Conservation (phyloP, 331 rosid genomes). For the Quercus lobata region DNA sequence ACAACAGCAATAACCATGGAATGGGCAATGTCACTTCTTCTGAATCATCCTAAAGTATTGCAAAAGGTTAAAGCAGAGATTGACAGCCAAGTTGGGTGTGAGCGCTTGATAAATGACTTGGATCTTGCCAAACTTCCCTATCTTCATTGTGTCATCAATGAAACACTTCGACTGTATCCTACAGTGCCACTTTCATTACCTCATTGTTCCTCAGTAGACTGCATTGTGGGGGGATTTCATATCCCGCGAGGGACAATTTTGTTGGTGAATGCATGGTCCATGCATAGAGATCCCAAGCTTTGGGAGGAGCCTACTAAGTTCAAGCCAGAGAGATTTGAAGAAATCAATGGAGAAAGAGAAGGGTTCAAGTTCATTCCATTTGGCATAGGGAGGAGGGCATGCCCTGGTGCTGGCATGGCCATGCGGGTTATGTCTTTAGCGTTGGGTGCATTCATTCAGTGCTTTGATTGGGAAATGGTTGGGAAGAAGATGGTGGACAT, state of each 20-base stretch:
- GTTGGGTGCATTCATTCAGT: background rate
- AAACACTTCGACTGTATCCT: slow-evolving; percentile 17
- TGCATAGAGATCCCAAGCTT: slow-evolving; percentile 12
- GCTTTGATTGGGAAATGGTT: background rate
- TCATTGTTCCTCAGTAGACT: slow-evolving; percentile 24
- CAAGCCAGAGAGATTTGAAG: slow-evolving; percentile 32
- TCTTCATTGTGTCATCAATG: slow-evolving; percentile 8
- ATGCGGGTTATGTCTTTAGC: background rate
- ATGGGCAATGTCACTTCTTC: slow-evolving; percentile 31
- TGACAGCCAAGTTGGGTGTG: background rate
- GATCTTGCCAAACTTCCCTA: slow-evolving; percentile 24
- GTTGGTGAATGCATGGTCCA: slow-evolving; percentile 32
- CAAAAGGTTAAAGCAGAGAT: background rate
- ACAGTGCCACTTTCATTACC: slow-evolving; percentile 21
- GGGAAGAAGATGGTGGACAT: background rate
- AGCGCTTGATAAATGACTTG: slow-evolving; percentile 23
- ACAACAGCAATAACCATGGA: slow-evolving; percentile 24
- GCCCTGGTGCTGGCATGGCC: background rate
- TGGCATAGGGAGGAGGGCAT: background rate
- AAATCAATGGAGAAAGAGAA: background rate
- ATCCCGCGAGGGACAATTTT: slow-evolving; percentile 32
- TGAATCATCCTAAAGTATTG: slow-evolving; percentile 27
- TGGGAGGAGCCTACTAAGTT: slow-evolving; percentile 28
- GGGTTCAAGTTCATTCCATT: background rate
- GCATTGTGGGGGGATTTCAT: slow-evolving; percentile 25